Base-by-base conservation (phyloP, 495 filamentous ascomycete genomes). In the Daldinia concentrica region DNA sequence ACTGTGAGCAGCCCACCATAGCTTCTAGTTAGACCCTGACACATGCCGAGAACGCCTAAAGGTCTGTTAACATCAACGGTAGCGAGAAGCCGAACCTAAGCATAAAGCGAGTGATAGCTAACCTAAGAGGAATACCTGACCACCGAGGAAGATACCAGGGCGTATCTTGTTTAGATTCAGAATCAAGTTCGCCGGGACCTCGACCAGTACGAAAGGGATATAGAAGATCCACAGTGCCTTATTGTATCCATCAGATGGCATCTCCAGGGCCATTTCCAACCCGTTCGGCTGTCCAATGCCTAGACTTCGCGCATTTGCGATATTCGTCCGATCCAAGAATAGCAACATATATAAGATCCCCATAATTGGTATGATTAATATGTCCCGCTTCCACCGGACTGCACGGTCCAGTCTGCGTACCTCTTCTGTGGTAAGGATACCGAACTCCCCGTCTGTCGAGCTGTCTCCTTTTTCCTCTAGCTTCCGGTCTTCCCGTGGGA, bases 311-410 rank as follows among this genome's bases (percentile, higher is more conserved):
- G 68, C 72, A 52, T 75, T 75, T 11, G 68, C 72, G 39, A 75
- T 72, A 61, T 75, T 75, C 29, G 72, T 74, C 27, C 68, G 68
- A 55, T 74, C 72, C 17, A 74, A 52, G 48, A 74, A 74, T 24
- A 74, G 39, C 1, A 74, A 12, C 72, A 68, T 71, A 19, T 72
- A 74, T 41, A 74, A 12, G 27, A 65, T 24, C 6, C 72, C 72
- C 68, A 65, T 71, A 8, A 72, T 54, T 1, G 72, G 72, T 32
- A 74, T 55, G 32, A 74, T 54, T n/a, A 74, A 52, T 55, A 74
- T 9, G 41, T 74, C 68, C 24, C 72, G 64, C 59, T 74, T 74
- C 72, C 72, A 74, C 9, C 37, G 45, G 32, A 72, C 39, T 27
- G 32, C 24, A 24, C 36, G 41, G 26, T 74, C 72, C 12, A 74